Evolutionary conservation across 805 yeast species (phyloP).

Genomic region (Suhomyces sp.): DNA sequence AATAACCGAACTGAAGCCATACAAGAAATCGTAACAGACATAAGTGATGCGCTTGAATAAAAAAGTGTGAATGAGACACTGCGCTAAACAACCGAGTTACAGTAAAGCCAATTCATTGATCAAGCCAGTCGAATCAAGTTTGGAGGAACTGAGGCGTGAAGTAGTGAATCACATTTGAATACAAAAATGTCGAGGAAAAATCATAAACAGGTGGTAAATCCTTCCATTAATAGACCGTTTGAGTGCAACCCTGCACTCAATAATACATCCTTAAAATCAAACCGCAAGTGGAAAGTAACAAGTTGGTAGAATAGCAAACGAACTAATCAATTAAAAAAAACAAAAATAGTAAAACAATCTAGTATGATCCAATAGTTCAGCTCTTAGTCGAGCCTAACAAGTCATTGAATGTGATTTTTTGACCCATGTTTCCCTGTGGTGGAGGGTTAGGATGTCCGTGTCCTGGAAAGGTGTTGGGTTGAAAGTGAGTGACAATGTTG

Average conservation of each 20-base stretch:
- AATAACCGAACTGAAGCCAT: not conserved
- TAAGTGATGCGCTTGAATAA: not conserved
- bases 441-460: slow-evolving; percentile 2
- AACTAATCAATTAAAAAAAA: not conserved
- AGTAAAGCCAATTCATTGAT: slow-evolving; percentile 3
- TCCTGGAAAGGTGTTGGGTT: slow-evolving; percentile 6
- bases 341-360: not conserved
- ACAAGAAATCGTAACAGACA: slow-evolving; percentile 1
- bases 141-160: not conserved
- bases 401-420: slow-evolving; percentile 40
- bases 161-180: not conserved
- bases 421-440: slow-evolving; percentile 20
- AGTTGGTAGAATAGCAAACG: not conserved
- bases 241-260: slow-evolving; percentile 3
- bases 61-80: not conserved
- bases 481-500: slow-evolving; percentile 8
- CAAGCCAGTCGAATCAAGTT: slow-evolving; percentile 6
- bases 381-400: slow-evolving; percentile 30
- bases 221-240: not conserved
- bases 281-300: not conserved
- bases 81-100: not conserved
- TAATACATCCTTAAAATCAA: slow-evolving; percentile 1
- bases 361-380: not conserved
- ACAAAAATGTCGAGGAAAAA: not conserved
- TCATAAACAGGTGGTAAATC: not conserved